Evolutionary conservation across 2,329 filamentous ascomycete species (phyloP).

Genomic region (Juglanconis sp.): DNA sequence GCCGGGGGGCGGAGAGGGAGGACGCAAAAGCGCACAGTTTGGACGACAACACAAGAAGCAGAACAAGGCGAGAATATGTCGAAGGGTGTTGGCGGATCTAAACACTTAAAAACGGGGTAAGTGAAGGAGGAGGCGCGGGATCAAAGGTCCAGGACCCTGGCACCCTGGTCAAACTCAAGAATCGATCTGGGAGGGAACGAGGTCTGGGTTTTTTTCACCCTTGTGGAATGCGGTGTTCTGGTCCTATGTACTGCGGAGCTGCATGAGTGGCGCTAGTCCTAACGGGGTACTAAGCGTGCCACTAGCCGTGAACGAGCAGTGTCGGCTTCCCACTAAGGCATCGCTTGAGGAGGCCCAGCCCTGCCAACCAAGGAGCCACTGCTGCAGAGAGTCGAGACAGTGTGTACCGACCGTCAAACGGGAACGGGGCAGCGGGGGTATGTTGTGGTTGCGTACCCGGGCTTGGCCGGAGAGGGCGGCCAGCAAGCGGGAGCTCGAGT

Average conservation of each 20-base stretch:
- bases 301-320: background rate
- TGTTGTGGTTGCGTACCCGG: background rate
- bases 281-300: background rate
- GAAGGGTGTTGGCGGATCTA: background rate
- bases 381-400: too few relatives aligned
- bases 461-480: background rate
- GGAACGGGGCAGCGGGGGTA: too few relatives aligned
- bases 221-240: too few relatives aligned
- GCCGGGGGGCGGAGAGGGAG: background rate
- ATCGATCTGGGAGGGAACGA: background rate
- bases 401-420: too few relatives aligned
- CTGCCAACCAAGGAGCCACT: too few relatives aligned
- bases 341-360: too few relatives aligned
- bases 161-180: background rate
- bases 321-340: too few relatives aligned
- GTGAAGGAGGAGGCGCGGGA: slow-evolving; percentile 1
- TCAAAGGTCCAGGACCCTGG: background rate
- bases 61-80: background rate
- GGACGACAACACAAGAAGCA: background rate
- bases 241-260: too few relatives aligned
- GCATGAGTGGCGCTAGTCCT: background rate
- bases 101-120: background rate
- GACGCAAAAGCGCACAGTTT: background rate
- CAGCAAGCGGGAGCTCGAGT: too few relatives aligned
- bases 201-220: background rate